phyloP scores from a whole-genome alignment of 2,329 filamentous ascomycete species.

The Juglanconis oblonga region DNA sequence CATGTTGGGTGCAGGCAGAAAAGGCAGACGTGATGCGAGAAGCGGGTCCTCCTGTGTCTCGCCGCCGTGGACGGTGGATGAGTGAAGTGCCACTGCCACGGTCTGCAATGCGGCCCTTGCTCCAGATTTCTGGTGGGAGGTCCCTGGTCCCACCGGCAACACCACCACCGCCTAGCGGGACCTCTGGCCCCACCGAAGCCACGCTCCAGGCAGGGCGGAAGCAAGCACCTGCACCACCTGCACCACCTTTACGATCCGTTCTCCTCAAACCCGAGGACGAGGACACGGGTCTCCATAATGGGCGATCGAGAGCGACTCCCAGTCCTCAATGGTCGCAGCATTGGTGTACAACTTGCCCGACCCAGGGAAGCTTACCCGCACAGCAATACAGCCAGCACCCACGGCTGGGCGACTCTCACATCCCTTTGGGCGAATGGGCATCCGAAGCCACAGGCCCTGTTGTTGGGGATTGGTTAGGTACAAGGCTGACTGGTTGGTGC shows the following conservation, averaged over 20 bases:
- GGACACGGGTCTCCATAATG: too few relatives aligned
- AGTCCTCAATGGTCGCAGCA: too few relatives aligned
- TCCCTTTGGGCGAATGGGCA: background rate
- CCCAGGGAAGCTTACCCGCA: too few relatives aligned
- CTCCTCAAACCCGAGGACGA: background rate
- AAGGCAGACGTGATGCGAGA: background rate
- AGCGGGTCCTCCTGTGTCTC: slow-evolving; percentile 5
- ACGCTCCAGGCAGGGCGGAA: background rate
- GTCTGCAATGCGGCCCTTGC: background rate
- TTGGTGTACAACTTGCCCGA: too few relatives aligned
- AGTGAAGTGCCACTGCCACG: slow-evolving; percentile 4
- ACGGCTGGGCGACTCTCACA: too few relatives aligned
- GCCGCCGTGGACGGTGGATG: slow-evolving; percentile 10
- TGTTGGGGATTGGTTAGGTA: background rate
- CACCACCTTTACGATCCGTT: background rate
- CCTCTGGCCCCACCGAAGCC: background rate
- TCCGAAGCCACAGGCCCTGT: background rate
- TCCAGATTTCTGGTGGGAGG: background rate
- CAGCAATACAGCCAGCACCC: too few relatives aligned
- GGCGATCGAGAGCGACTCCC: too few relatives aligned
- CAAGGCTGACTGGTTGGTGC: background rate
- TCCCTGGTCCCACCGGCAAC: background rate
- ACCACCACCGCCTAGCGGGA: background rate
- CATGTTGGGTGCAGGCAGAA: slow-evolving; percentile 4
- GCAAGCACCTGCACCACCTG: background rate